Conservation (phyloP, 306 rosid genomes). For the Alnus glutinosa region DNA sequence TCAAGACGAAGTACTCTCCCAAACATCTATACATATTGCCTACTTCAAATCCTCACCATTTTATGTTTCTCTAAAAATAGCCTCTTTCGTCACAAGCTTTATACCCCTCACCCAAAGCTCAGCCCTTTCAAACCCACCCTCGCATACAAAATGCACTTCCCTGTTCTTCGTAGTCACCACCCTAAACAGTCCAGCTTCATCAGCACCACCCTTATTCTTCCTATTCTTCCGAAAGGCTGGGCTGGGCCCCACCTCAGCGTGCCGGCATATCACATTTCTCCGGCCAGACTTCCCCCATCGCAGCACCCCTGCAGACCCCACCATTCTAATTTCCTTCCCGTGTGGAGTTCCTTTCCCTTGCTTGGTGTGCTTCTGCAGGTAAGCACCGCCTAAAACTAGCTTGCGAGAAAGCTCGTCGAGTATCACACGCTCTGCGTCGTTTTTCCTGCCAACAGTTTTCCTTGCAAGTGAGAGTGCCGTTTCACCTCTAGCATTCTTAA, state of each 20-base stretch:
- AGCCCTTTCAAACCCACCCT: slow-evolving; percentile 71
- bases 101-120: slow-evolving; percentile 93
- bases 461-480: slow-evolving; percentile 71
- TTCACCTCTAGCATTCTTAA: slow-evolving; percentile 64
- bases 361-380: slow-evolving; percentile 76
- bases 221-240: slow-evolving; percentile 53
- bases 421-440: slow-evolving; percentile 57
- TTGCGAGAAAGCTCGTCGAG: slow-evolving; percentile 68
- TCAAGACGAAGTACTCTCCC: slow-evolving; percentile 65
- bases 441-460: slow-evolving; percentile 37
- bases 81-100: slow-evolving; percentile 64
- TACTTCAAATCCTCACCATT: slow-evolving; percentile 17
- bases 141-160: slow-evolving; percentile 85
- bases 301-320: slow-evolving; percentile 51
- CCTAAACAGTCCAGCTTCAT: slow-evolving; percentile 74
- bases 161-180: slow-evolving; percentile 65
- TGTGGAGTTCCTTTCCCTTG: slow-evolving; percentile 79
- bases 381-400: slow-evolving; percentile 52
- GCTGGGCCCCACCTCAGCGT: slow-evolving; percentile 70
- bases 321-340: slow-evolving; percentile 63
- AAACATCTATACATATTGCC: slow-evolving; percentile 45
- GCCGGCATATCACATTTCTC: slow-evolving; percentile 72
- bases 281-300: slow-evolving; percentile 73
- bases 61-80: slow-evolving; percentile 31
- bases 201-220: slow-evolving; percentile 52